phyloP scores from a whole-genome alignment of 768 basidiomycete species.

The Pholiota microspora region DNA sequence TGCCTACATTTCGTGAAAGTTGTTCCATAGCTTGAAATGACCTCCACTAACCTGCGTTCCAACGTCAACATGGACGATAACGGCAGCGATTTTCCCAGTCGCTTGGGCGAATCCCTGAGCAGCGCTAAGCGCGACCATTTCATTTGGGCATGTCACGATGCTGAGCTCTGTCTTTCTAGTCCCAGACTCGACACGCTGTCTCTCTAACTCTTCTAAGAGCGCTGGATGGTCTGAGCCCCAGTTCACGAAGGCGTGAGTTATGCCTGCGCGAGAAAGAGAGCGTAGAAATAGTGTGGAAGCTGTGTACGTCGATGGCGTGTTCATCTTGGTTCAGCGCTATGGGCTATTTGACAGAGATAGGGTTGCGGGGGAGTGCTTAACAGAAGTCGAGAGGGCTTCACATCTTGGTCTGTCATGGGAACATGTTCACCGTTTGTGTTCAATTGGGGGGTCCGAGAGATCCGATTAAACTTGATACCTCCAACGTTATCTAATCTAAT shows the following conservation, averaged over 20 bases:
- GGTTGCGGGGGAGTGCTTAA: too few species aligned
- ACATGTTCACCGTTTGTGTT: too few species aligned
- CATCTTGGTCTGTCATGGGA: too few species aligned
- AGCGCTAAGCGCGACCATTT: slow-evolving; percentile 72
- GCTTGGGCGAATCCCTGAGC: slow-evolving; percentile 72
- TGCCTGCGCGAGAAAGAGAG: slow-evolving; percentile 51
- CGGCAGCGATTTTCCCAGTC: slow-evolving; percentile 64
- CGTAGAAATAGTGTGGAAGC: slow-evolving; percentile 62
- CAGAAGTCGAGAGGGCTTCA: too few species aligned
- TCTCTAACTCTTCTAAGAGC: slow-evolving; percentile 64
- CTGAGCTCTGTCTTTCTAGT: slow-evolving; percentile 34
- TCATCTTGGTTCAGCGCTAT: too few species aligned
- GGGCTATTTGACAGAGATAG: too few species aligned
- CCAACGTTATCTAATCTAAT: too few species aligned
- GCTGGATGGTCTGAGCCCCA: slow-evolving; percentile 80
- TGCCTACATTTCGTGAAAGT: slow-evolving; percentile 36
- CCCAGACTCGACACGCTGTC: slow-evolving; percentile 39
- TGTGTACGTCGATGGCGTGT: slow-evolving; percentile 33
- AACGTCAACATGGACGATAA: slow-evolving; percentile 74
- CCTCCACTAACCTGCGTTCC: slow-evolving; percentile 52
- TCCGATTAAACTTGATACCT: too few species aligned
- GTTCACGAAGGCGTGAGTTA: slow-evolving; percentile 71
- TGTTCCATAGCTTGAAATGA: neutral
- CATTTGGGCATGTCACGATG: slow-evolving; percentile 70
- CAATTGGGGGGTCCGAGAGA: too few species aligned